Base-by-base conservation (phyloP, 495 filamentous ascomycete genomes). In the Aspergillus olivimuriae region DNA sequence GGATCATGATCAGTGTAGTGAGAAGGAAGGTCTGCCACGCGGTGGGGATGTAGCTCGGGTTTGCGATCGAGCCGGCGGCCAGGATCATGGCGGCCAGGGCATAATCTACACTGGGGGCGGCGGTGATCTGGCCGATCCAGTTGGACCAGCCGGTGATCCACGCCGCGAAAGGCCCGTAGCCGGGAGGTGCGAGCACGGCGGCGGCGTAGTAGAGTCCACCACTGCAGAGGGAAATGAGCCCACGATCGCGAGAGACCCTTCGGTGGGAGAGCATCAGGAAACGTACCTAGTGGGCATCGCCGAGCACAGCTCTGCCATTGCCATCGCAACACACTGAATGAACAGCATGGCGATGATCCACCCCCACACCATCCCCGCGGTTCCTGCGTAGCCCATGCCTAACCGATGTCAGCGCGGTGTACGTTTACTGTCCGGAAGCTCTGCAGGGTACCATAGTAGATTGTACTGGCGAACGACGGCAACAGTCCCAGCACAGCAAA, bases 321-420 rank as follows among this genome's bases (percentile, higher is more conserved):
- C 66, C 65, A 77, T 71, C 4, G 82, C 83, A 45, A 89, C 75
- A 55, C 78, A 84, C 56, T 87, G 76, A 39, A 89, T 87, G 42
- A 86, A 86, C 11, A 81, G 38, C 72, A 87, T 84, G 18, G 82
- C 81, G 41, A 89, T 69, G 23, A 89, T 63, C 84, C 85, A 89
- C 14, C 85, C 85, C 85, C 85, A 88, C 2, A 82, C 82, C 82
- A 88, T 88, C n/a, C 82, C 83, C 10, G 79, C 83, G 1, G 83
- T 85, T 9, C 85, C 84, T 15, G 86, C 85, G 66, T 89, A 89
- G 41, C 85, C 85, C 75, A 89, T 83, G 43, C 84, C 71, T 72
- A 35, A 18, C 34, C 3, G 31, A 34, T 39, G 44, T 61, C 48
- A 56, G 49, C 34, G 36, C 17, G 26, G 18, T 30, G 42, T 24